A percentile compares a stretch with the other conserved stretches of the same genome.
These are phyloP conservation scores for Fagus crenata DNA, from an alignment of 306 rosid species.

Conservation along the genomic window DNA sequence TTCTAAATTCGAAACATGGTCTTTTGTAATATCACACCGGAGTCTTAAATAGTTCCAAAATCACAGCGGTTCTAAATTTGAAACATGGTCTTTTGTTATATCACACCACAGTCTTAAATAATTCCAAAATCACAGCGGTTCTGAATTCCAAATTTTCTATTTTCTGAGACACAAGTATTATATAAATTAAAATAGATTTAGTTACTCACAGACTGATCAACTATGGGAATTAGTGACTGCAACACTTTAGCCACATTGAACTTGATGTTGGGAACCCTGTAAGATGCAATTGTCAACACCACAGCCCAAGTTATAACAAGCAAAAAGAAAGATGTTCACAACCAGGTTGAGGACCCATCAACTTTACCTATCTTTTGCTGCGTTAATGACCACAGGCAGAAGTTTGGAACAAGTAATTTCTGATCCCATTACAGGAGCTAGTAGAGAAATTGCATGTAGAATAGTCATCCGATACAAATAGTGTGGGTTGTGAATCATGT, in stretches of 20 bases:
- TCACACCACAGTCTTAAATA: neutral
- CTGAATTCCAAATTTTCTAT: neutral
- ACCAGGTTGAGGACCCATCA: constrained; percentile 2
- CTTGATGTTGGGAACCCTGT: constrained; percentile 97
- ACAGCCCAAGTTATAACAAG: constrained; percentile 15
- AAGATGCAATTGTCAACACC: constrained; percentile 33
- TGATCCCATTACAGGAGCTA: constrained; percentile 85
- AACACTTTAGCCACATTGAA: constrained; percentile 96
- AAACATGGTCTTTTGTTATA: neutral
- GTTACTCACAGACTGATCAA: constrained; percentile 78
- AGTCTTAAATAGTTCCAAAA: neutral
- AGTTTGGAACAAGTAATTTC: constrained; percentile 86
- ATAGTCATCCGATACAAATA: constrained; percentile 95
- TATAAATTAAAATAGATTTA: neutral
- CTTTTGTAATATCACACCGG: no score
- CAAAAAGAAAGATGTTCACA: constrained; percentile 9
- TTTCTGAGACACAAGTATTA: neutral
- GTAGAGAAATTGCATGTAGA: constrained; percentile 78
- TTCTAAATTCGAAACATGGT: no score
- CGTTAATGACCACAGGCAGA: constrained; percentile 70
- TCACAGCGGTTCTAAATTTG: neutral
- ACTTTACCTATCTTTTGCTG: constrained; percentile 83
- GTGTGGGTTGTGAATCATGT: constrained; percentile 84
- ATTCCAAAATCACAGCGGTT: neutral
- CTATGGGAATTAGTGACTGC: constrained; percentile 86